These are phyloP conservation scores for Bryoglossum gracile DNA, from an alignment of 495 filamentous ascomycete species.

Conservation along the genomic window DNA sequence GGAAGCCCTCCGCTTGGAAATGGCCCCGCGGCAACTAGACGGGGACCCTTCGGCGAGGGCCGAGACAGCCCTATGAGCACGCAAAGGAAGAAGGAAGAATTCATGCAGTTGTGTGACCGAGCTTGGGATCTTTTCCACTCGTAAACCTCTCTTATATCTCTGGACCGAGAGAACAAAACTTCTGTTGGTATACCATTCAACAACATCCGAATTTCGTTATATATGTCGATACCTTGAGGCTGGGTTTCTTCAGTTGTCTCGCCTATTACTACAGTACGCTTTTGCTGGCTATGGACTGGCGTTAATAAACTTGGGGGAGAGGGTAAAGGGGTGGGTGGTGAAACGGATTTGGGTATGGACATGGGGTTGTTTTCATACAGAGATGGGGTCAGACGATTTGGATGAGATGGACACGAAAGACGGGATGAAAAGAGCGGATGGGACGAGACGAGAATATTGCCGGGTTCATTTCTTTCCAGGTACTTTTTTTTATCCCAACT, in stretches of 20 bases:
- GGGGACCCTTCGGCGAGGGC: constrained; percentile 69
- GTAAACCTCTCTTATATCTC: too few species aligned
- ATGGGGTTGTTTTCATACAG: neutral
- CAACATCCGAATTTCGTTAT: constrained; percentile 1
- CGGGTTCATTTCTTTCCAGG: too few species aligned
- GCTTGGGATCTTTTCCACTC: constrained; percentile 98
- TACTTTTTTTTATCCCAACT: too few species aligned
- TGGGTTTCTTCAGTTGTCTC: neutral
- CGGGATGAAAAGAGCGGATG: constrained; percentile 1
- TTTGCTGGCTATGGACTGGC: constrained; percentile 17
- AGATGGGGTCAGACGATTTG: neutral
- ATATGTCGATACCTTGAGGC: constrained; percentile 7
- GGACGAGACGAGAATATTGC: neutral
- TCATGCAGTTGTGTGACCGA: constrained; percentile 73
- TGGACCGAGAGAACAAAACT: too few species aligned
- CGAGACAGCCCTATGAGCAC: constrained; percentile 79
- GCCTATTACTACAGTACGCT: constrained; percentile 3
- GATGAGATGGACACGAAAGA: constrained; percentile 10
- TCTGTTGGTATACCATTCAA: neutral
- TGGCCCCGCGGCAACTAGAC: constrained; percentile 43
- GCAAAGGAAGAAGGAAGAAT: constrained; percentile 88
- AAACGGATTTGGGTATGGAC: constrained; percentile 1
- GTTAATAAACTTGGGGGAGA: constrained; percentile 16
- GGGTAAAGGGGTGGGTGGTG: neutral
- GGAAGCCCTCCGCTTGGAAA: constrained; percentile 68